Base-by-base conservation (phyloP, 306 rosid species). In the Begonia fuchsioides region DNA sequence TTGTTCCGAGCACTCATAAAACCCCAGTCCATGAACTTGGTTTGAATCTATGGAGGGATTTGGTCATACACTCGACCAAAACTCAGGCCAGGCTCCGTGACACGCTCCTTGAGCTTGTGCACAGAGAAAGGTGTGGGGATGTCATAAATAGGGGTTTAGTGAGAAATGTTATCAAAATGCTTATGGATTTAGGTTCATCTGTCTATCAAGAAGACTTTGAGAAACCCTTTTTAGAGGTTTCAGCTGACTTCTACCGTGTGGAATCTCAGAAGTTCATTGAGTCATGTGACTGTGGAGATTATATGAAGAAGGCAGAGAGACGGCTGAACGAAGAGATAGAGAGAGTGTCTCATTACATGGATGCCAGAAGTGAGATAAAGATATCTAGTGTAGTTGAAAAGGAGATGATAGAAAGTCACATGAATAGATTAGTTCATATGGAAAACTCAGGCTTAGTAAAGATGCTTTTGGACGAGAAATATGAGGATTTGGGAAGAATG, bases 331-430 rank as follows among this genome's bases (percentile, higher is more conserved):
- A 88, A 77, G 96, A 88, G 74, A 75, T 81, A 56, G 96, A 83
- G 50, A 78, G 96, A 68, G 93, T 76, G 71, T 72, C 81, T 15
- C 88, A 88, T 70, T 88, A 88, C 81, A 53, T 88, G 79, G 95
- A 86, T 60, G 56, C 76, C 13, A 70, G 16, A 66, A 82, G 84
- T 50, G 86, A 79, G 68, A 65, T 53, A 54, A 82, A 87, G 63
- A 82, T 82, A 59, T 75, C 82, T 20, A 64, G 61, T 43, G 84
- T 87, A 52, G 84, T 82, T 65, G 94, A 79, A 68, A 67, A 75
- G 69, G 92, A 79, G 92, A 75, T 87, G 92, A 73, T 87, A 59
- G 75, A 75, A 53, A 72, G 77, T 67, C 87, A 87, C 73, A 86
- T 86, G 86, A 72, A 65, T 50, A 80, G 76, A 66, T 67, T 86